phyloP scores from a whole-genome alignment of 768 basidiomycete species.

The Ephemerocybe angulata region DNA sequence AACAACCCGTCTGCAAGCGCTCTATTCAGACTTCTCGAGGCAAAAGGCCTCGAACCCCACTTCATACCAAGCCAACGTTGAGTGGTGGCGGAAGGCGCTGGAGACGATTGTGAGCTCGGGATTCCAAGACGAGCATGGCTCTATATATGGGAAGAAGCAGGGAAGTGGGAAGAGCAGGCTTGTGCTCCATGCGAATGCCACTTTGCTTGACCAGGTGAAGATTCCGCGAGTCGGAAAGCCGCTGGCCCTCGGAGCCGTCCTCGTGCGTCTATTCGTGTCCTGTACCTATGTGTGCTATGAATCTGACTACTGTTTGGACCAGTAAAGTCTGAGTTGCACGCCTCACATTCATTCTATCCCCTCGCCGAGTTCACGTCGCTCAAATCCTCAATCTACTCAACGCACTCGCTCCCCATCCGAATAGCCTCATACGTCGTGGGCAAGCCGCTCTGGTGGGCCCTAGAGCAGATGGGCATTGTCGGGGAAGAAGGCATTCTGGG shows the following conservation, averaged over 20 bases:
- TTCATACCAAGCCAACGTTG: slow-evolving; percentile 73
- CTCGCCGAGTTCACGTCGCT: slow-evolving; percentile 53
- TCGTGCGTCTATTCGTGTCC: slow-evolving; percentile 59
- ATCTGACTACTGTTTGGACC: slow-evolving; percentile 26
- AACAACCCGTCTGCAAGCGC: slow-evolving; percentile 59
- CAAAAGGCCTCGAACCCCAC: slow-evolving; percentile 84
- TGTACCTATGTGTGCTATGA: neutral
- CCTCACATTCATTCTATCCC: slow-evolving; percentile 41
- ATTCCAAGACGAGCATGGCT: slow-evolving; percentile 35
- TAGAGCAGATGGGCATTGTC: slow-evolving; percentile 73
- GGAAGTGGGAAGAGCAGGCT: slow-evolving; percentile 42
- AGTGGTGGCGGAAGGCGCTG: slow-evolving; percentile 82
- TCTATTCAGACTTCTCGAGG: slow-evolving; percentile 84
- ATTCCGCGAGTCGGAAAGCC: slow-evolving; percentile 74
- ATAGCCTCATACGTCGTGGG: slow-evolving; percentile 70
- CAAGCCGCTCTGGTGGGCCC: slow-evolving; percentile 83
- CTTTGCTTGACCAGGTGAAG: slow-evolving; percentile 56
- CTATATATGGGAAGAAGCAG: neutral
- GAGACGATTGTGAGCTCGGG: slow-evolving; percentile 58
- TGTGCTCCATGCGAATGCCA: slow-evolving; percentile 52
- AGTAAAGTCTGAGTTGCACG: slow-evolving; percentile 69
- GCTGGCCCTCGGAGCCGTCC: slow-evolving; percentile 61
- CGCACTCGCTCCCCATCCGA: slow-evolving; percentile 66
- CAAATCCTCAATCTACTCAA: slow-evolving; percentile 60
- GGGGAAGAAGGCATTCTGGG: slow-evolving; percentile 52